Base-by-base conservation (phyloP, 129 eudicot species). In the Artemisia tridentata region DNA sequence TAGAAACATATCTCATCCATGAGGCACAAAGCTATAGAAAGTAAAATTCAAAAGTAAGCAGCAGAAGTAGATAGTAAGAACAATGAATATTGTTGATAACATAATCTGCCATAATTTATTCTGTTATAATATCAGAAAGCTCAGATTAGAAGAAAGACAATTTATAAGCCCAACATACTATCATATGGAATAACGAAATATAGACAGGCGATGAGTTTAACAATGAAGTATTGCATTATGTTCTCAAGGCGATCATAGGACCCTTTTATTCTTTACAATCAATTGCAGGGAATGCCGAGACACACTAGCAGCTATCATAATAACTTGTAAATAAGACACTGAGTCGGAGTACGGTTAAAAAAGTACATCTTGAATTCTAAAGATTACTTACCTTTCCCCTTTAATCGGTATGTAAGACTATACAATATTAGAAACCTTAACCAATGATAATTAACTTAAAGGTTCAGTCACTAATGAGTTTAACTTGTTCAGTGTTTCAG, bases 401-500 rank as follows among this genome's bases (percentile, higher is more conserved):
- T 10, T 64, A 41, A 64, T 18, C 52, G 12, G 7, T 2, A 64
- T 11, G 43, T 7, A 63, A 11, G 48, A 61, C 12, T 49, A 15
- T 29, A 61, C 10, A 4, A 63, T 31, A 38, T 63, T 38, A 38
- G 51, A 63, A 15, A 63, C 50, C 3, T 58, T 17, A 63, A 21
- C 25, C 17, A 4, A 38, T 25, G 8, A n/a, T 63, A 3, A 63
- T 9, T 5, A 38, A 63, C 5, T 27, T 63, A 10, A 63, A 17
- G 27, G 69, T 64, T 3, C 69, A 64, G 69, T 41, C 69, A 27
- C 69, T 64, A 17, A 17, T 23, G 38, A 16, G 46, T 43, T 4
- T 43, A 64, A 18, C 69, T 65, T 65, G 54, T 38, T 16, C 31
- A 65, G 15, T 17, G 52, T 43, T 38, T 43, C 54, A 65, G 31